Evolutionary conservation across 257 asterid species (phyloP), one percentile per base, ranked within the genome.

Genomic region (Penstemon barbatus): DNA sequence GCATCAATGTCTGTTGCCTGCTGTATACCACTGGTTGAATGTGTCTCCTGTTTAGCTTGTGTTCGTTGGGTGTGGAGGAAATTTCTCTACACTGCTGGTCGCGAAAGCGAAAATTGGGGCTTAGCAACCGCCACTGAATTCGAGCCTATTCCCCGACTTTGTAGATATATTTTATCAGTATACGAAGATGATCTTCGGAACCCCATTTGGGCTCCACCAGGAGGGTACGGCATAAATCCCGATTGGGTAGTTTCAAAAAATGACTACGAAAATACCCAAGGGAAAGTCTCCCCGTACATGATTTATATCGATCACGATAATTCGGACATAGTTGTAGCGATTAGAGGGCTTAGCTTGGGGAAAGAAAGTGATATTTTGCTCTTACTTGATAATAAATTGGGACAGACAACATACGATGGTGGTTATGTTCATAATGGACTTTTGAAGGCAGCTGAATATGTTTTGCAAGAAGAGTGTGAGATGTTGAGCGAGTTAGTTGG

Each of bases 31-130:
- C 70, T 91, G 63, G 83, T 89, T 46, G 99, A 94, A 84, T 94
- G 99, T 49, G 98, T 91, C 11, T 91, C 95, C 71, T 89, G 97
- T 74, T 73, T 94, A 77, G 99, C 91, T 0, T 94, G 99, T 69
- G 59, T 79, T 51, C 97, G 99, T 49, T 94, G 99, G 99, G 93
- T 68, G 58, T 94, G 99, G 99, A 94, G 87, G 85, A 94, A 91
- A 56, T 87, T 89, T 57, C 88, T 85, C 4, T 94, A 87, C 79
- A 85, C 99, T 7, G 95, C 98, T 5, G 99, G 99, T 62, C 74
- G 84, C 7, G 99, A 94, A 74, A 94, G 98, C 44, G 96, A 94
- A 55, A 80, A 81, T 8, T 94, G 99, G 99, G 99, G 98, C 8
- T 82, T 89, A 8, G 96, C 99, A 15, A 86, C 91, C 8, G 85